These are phyloP conservation scores for Microbotryum saponariae DNA, from an alignment of 1,284 basidiomycete species.

Conservation along the genomic window DNA sequence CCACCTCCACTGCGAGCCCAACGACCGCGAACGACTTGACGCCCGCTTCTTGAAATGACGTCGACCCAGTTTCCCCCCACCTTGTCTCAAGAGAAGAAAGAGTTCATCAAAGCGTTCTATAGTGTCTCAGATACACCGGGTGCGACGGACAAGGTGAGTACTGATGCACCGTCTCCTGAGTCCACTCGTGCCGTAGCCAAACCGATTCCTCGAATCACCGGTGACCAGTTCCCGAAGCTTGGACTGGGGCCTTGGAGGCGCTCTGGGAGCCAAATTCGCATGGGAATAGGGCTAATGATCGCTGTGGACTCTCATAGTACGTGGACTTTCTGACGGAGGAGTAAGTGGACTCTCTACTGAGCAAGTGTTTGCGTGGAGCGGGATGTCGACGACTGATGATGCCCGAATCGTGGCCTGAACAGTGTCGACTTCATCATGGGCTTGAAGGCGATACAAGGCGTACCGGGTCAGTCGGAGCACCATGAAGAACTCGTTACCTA, in stretches of 20 bases:
- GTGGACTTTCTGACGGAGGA: slow-evolving; percentile 1
- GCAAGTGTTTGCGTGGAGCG: not conserved
- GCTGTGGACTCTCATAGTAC: not conserved
- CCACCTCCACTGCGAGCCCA: too few species aligned
- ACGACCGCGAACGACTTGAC: too few species aligned
- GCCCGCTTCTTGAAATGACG: too few species aligned
- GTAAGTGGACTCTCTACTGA: not conserved
- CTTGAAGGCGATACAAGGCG: slow-evolving; percentile 9
- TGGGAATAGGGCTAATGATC: too few species aligned
- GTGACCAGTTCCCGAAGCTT: not conserved
- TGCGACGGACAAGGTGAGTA: not conserved
- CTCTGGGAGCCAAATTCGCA: not conserved
- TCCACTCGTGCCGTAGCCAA: not conserved
- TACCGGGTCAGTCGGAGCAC: not conserved
- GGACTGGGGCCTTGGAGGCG: not conserved
- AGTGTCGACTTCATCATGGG: slow-evolving; percentile 26
- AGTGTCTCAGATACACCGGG: not conserved
- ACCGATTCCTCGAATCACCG: not conserved
- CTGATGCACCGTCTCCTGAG: not conserved
- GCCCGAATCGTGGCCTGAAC: not conserved
- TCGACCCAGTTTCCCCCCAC: too few species aligned
- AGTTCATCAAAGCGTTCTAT: not conserved
- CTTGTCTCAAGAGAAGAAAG: not conserved
- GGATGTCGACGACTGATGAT: not conserved
- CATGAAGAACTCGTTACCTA: not conserved